These are phyloP conservation scores for Cladorrhinum sp. DNA, from an alignment of 2,329 filamentous ascomycete species.

Conservation along the genomic window DNA sequence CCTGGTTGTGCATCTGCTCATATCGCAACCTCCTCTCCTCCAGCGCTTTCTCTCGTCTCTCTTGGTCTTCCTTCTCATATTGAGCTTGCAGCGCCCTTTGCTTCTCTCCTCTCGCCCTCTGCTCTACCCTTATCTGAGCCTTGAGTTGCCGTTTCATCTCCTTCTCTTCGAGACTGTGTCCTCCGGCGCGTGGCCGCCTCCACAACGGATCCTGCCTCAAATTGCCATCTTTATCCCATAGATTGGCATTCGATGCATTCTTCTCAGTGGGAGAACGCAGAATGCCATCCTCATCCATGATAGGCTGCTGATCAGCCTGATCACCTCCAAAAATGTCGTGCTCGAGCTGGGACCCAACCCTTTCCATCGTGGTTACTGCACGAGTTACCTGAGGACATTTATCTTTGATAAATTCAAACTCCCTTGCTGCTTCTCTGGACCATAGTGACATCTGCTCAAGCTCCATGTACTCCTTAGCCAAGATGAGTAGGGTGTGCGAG, in stretches of 20 bases:
- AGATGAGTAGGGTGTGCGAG: constrained; percentile 45
- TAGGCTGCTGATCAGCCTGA: neutral
- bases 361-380: constrained; percentile 21
- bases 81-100: neutral
- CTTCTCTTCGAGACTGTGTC: neutral
- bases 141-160: neutral
- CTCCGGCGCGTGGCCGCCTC: neutral
- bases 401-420: constrained; percentile 38
- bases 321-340: constrained; percentile 16
- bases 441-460: constrained; percentile 47
- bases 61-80: neutral
- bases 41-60: neutral
- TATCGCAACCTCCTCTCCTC: neutral
- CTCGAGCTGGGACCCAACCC: constrained; percentile 18
- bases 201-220: neutral
- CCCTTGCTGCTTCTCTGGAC: constrained; percentile 44
- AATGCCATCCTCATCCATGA: neutral
- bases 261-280: neutral
- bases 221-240: neutral
- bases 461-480: constrained; percentile 50
- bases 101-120: neutral
- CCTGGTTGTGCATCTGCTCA: neutral
- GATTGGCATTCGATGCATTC: neutral
- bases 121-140: neutral
- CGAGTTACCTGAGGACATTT: constrained; percentile 39